Evolutionary conservation across 192 early-diverging fungal genomes (phyloP), one percentile per base, ranked within the genome.

Genomic region (Dissophora ornata): DNA sequence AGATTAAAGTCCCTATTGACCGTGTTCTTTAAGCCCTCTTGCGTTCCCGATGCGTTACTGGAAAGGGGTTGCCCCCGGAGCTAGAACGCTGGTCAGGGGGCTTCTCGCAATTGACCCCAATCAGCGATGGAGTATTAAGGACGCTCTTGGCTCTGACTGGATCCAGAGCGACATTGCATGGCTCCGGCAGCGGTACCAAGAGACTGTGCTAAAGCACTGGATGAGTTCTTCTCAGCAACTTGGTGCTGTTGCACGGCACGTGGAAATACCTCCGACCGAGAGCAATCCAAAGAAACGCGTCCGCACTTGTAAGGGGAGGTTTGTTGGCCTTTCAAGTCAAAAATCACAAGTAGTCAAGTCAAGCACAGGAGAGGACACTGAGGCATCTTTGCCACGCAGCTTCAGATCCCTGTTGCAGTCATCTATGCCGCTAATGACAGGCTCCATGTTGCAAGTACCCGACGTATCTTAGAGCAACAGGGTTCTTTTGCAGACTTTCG

Each of bases 91-190:
- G 58, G 79, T 89, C n/a, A 63, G 38, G 44, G 36, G 60, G 12
- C 53, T 88, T 33, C 48, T 88, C 34, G 63, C 60, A 3, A 46
- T 79, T 18, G 67, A 87, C 48, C 85, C 87, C 0, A 28, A 26
- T 7, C 51, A 82, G 56, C 84, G 90, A 42, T 82, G 84, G 80
- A 83, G 82, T 5, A 82, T 85, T 8, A 74, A 83, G 10, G 47
- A 71, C 25, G 88, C 85, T 0, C 81, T 91, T 33, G 44, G 52
- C 18, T 89, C 89, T 34, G 70, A 81, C 13, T 90, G 88, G 87
- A 88, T 90, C 38, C 67, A 67, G 2, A 42, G 62, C 4, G 82
- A 86, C 25, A 57, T 63, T 29, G 44, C 54, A 0, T 57, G 65
- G 69, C 78, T 89, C 36, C 74, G 68, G 18, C 74, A 71, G 41